Evolutionary conservation across 2,329 filamentous ascomycete species (phyloP).

Genomic region (Elsinoe arachidis): DNA sequence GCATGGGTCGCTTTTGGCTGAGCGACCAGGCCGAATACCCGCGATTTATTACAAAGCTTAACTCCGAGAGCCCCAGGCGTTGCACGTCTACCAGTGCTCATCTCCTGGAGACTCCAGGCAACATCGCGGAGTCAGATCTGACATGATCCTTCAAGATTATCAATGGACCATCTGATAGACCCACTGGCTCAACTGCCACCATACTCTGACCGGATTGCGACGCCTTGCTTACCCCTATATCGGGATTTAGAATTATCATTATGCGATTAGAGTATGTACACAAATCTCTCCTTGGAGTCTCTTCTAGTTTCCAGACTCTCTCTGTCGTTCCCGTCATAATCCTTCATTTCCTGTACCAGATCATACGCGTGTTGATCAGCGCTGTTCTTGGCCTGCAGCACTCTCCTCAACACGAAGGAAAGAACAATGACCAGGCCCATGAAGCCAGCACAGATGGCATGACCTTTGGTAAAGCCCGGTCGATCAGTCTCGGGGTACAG

Average conservation of each 20-base stretch:
- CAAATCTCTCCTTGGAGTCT: neutral
- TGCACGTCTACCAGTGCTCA: neutral
- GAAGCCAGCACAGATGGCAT: constrained; percentile 42
- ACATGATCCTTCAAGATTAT: neutral
- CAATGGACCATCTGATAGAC: neutral
- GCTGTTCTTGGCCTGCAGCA: constrained; percentile 30
- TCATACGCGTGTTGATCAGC: neutral
- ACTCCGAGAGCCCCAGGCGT: too few species aligned
- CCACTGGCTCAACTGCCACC: neutral
- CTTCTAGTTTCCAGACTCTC: neutral
- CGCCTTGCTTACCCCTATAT: neutral
- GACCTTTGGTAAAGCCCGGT: constrained; percentile 42
- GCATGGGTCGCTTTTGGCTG: neutral
- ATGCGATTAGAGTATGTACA: constrained; percentile 3
- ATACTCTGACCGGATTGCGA: neutral
- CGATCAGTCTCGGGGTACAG: constrained; percentile 44
- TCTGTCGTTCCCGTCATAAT: neutral
- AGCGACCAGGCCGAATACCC: neutral
- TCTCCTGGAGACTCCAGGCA: neutral
- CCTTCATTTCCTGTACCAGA: neutral
- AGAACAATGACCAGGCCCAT: constrained; percentile 42
- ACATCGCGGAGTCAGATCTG: neutral
- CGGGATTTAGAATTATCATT: neutral
- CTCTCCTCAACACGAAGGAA: constrained; percentile 34
- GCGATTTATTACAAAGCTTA: constrained; percentile 4